Conservation (phyloP, 2,329 filamentous ascomycete genomes). For the Talaromyces sp. region DNA sequence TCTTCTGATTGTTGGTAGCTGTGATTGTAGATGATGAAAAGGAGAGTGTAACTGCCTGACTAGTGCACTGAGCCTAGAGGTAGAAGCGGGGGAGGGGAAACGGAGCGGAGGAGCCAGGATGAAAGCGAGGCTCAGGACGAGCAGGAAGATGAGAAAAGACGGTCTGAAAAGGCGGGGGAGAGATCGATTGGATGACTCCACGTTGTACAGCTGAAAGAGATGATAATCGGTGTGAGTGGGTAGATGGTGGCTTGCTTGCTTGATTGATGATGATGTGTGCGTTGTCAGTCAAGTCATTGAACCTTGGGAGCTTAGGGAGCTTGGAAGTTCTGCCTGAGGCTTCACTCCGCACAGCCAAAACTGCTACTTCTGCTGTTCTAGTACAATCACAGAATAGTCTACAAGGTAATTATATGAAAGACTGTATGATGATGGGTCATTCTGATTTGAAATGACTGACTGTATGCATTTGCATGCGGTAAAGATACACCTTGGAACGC, state of each 20-base stretch:
- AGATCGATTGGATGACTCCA: conserved; percentile 8
- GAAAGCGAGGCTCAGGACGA: conserved; percentile 40
- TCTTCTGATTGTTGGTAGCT: conserved; percentile 27
- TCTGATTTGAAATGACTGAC: not conserved
- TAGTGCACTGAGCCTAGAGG: conserved; percentile 42
- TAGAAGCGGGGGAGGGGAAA: conserved; percentile 37
- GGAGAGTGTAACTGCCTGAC: conserved; percentile 42
- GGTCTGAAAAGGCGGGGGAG: conserved; percentile 14
- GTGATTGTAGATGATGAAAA: conserved; percentile 23
- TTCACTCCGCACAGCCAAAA: not conserved
- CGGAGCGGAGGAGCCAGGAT: conserved; percentile 50
- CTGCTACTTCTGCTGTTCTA: not conserved
- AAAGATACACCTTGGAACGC: conserved; percentile 6
- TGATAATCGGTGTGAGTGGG: not conserved
- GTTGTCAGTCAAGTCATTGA: not conserved
- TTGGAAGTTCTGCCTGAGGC: not conserved
- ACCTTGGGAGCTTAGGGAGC: not conserved
- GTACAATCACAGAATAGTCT: not conserved
- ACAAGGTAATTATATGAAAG: not conserved
- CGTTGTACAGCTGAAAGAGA: not conserved
- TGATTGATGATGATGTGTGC: not conserved
- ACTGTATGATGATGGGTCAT: not conserved
- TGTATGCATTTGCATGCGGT: not conserved
- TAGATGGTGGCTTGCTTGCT: not conserved
- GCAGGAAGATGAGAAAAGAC: conserved; percentile 29